Evolutionary conservation across 2,329 filamentous ascomycete species (phyloP).

Genomic region (Fusarium acutatum): DNA sequence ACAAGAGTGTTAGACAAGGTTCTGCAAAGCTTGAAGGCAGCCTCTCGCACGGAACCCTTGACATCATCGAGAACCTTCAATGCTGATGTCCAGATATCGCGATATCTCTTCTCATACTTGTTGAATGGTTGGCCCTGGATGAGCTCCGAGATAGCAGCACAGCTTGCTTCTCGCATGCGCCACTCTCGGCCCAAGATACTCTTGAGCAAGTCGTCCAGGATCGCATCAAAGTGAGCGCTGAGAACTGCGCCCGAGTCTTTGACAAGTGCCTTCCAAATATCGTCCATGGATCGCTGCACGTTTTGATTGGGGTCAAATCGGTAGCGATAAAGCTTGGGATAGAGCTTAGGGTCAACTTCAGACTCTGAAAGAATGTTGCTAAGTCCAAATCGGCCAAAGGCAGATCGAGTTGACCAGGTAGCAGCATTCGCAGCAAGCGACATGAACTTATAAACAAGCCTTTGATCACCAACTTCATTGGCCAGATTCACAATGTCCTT

Average conservation of each 20-base stretch:
- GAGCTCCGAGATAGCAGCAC: conserved; percentile 86
- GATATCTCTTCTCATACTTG: conserved; percentile 85
- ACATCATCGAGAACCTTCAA: conserved; percentile 97
- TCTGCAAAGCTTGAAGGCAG: conserved; percentile 84
- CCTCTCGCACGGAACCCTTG: conserved; percentile 85
- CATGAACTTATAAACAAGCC: conserved; percentile 99
- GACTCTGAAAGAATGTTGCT: conserved; percentile 92
- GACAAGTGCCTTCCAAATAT: conserved; percentile 96
- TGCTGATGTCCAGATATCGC: conserved; percentile 83
- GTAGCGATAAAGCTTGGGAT: conserved; percentile 94
- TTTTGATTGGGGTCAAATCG: conserved; percentile 94
- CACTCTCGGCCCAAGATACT: conserved; percentile 92
- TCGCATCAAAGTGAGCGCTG: conserved; percentile 84
- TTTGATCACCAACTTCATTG: conserved; percentile 95
- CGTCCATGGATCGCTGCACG: conserved; percentile 94
- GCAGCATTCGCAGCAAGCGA: conserved; percentile 94
- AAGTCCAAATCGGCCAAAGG: conserved; percentile 92
- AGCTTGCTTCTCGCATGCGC: conserved; percentile 92
- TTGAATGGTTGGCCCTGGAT: conserved; percentile 80
- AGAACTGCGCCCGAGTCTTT: conserved; percentile 83
- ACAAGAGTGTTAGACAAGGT: conserved; percentile 86
- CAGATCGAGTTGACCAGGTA: conserved; percentile 96
- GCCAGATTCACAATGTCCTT: conserved; percentile 96
- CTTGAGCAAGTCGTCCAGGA: conserved; percentile 85
- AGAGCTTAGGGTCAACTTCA: conserved; percentile 88